Conservation (phyloP, 2,329 filamentous ascomycete species). For the Fusarium neocosmosporiellum region DNA sequence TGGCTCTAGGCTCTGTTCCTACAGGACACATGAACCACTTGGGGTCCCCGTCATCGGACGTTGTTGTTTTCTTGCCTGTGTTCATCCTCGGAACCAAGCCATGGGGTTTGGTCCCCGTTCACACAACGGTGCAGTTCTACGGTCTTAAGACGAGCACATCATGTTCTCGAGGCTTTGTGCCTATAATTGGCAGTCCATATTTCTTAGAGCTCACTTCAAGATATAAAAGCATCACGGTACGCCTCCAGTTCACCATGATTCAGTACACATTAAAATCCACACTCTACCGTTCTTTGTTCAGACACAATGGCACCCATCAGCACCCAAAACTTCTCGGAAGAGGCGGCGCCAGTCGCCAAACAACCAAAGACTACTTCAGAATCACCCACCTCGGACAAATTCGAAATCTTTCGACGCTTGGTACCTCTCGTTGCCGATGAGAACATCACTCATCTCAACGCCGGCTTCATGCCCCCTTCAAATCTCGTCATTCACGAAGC, state of each 20-base stretch:
- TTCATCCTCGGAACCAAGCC: neutral
- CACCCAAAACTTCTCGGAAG: neutral
- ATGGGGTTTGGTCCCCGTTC: constrained; percentile 4
- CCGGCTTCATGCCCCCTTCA: constrained; percentile 45
- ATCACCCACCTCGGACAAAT: neutral
- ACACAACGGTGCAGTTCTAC: neutral
- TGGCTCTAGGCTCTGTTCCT: neutral
- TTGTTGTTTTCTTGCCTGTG: neutral
- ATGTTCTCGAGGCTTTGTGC: neutral
- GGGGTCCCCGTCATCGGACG: neutral
- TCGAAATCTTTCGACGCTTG: constrained; percentile 4
- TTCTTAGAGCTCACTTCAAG: neutral
- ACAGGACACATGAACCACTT: neutral
- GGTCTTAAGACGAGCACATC: neutral
- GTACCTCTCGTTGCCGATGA: constrained; percentile 4
- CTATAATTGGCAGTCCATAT: neutral
- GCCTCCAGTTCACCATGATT: neutral
- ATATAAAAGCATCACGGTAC: neutral
- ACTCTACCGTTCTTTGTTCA: neutral
- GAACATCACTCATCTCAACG: constrained; percentile 42
- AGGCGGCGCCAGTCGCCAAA: neutral
- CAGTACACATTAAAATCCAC: neutral
- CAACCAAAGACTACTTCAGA: neutral
- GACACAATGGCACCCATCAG: neutral
- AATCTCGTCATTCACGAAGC: constrained; percentile 48